These are phyloP conservation scores for barley (Hordeum vulgare) DNA, from an alignment of 176 grass and related monocot genomes.

Conservation along the genomic window DNA sequence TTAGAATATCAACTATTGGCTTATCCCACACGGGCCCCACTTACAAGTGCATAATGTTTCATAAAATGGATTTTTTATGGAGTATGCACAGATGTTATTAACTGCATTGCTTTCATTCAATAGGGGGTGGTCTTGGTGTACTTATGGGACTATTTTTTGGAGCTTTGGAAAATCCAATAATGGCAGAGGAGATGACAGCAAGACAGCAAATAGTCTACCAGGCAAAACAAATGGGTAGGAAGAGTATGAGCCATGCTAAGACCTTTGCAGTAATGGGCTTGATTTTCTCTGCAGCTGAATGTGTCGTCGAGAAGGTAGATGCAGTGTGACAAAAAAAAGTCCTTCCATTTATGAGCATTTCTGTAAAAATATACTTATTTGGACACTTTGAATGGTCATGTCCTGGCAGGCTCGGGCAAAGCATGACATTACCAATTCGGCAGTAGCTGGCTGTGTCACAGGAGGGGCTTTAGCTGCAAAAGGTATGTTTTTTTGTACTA, in stretches of 20 bases:
- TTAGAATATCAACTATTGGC: neutral
- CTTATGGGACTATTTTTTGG: constrained; percentile 89
- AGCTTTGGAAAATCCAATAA: constrained; percentile 86
- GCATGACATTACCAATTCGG: constrained; percentile 89
- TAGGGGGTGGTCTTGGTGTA: constrained; percentile 86
- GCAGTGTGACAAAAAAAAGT: neutral
- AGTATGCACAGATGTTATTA: constrained; percentile 16
- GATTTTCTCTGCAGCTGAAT: constrained; percentile 92
- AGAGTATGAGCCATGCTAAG: constrained; percentile 77
- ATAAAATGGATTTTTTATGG: neutral
- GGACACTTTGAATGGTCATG: neutral
- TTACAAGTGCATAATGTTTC: neutral
- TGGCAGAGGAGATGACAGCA: constrained; percentile 61
- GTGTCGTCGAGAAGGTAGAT: constrained; percentile 73
- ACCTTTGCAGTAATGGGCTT: constrained; percentile 92
- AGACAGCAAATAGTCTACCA: constrained; percentile 76
- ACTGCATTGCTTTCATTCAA: constrained; percentile 23
- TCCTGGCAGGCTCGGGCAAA: constrained; percentile 66
- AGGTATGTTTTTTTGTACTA: constrained; percentile 35
- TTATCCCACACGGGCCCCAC: neutral
- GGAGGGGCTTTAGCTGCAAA: constrained; percentile 79
- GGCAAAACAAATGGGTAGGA: constrained; percentile 91
- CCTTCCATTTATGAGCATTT: neutral
- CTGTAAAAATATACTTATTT: constrained; percentile 7
- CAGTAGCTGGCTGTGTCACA: constrained; percentile 79